Base-by-base conservation (phyloP, 371 early-diverging fungal species). In the Mortierella sp. region DNA sequence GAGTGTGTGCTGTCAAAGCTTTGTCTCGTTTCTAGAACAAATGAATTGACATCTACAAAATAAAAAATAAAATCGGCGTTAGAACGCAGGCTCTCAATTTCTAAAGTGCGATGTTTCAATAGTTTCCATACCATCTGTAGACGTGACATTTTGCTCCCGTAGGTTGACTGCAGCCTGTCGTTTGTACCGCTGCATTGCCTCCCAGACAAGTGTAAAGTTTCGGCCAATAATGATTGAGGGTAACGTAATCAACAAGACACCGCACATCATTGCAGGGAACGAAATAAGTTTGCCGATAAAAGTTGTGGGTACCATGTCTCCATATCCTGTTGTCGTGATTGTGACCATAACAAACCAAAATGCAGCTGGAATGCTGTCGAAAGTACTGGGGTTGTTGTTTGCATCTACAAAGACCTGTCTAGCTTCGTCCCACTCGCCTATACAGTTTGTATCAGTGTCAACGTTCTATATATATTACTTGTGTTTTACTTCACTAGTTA, bases 181-280 rank as follows among this genome's bases (percentile, higher is more conserved):
- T 63, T 66, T 75, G 29, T 82, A 76, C 9, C 82, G 78, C 53
- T 90, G 85, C 90, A 93, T 90, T 7, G 90, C 88, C 68, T 95
- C 94, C 94, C 94, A 95, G 26, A 95, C 95, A 49, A 93, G 85
- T 0, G 95, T 94, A 75, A 94, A 96, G 72, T 95, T 93, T 49
- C 96, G 87, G n/a, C 96, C 96, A 37, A 96, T 92, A 75, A 96
- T 94, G 65, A 96, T 95, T 34, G 95, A 95, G 9, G 96, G 96
- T 61, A 96, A 69, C 0, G 96, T 94, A 80, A 96, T 96, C 56
- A 95, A 76, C 85, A 95, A 64, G 22, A 95, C 91, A 59, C 94
- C 94, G 57, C 91, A 92, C 86, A 94, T 89, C 94, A 96, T 95
- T 22, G 93, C 92, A 2, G 95, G 94, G 68, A 95, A 94, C 2